Percentiles rank a stretch among this genome's conserved stretches.
Conservation (phyloP, 495 filamentous ascomycete species). For the Penicillium roqueforti region DNA sequence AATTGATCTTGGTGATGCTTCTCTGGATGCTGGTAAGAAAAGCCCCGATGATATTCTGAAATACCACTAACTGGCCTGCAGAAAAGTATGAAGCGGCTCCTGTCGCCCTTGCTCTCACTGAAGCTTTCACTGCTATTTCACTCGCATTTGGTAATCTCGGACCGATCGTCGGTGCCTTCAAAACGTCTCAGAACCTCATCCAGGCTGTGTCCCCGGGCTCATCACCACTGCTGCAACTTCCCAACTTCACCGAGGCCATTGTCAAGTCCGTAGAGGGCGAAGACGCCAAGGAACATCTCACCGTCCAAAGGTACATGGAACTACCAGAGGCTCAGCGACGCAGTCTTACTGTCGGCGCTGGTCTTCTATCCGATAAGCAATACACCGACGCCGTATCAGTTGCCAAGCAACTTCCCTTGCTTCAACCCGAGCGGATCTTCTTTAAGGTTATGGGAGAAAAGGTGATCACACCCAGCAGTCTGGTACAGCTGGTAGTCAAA, state of each 20-base stretch:
- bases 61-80: conserved; percentile 18
- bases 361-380: conserved; percentile 67
- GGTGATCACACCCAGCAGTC: conserved; percentile 84
- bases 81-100: conserved; percentile 77
- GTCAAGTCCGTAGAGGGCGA: conserved; percentile 73
- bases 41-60: not conserved
- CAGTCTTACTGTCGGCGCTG: conserved; percentile 60
- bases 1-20: conserved; percentile 67
- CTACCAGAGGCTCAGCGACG: conserved; percentile 70
- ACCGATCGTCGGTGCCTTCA: conserved; percentile 79
- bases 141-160: conserved; percentile 81
- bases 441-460: conserved; percentile 98
- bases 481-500: conserved; percentile 93
- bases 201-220: conserved; percentile 80
- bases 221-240: conserved; percentile 89
- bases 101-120: conserved; percentile 75
- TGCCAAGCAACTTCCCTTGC: conserved; percentile 73
- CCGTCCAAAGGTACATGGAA: conserved; percentile 83
- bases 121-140: conserved; percentile 80
- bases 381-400: conserved; percentile 71
- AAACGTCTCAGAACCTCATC: conserved; percentile 75
- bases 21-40: conserved; percentile 65
- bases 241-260: conserved; percentile 73
- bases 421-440: conserved; percentile 89
- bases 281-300: conserved; percentile 64